Percentiles rank a stretch among this genome's conserved stretches.
These are phyloP conservation scores for Tricholoma flavovirens DNA, from an alignment of 768 basidiomycete species.

Conservation along the genomic window DNA sequence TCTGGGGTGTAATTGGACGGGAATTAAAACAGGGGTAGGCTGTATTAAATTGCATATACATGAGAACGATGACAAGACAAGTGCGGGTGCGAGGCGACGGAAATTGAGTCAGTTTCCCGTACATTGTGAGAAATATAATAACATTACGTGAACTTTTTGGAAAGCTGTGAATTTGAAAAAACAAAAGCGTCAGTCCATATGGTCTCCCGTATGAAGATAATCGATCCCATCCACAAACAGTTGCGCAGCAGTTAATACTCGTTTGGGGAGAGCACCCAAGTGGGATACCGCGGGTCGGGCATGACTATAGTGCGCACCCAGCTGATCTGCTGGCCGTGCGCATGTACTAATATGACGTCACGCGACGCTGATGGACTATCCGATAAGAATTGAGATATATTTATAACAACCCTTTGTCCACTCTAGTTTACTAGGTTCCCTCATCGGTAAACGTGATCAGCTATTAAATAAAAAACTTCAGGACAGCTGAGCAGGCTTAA, in stretches of 20 bases:
- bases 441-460: constrained; percentile 85
- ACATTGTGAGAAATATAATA: background rate
- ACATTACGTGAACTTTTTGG: background rate
- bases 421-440: constrained; percentile 14
- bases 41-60: background rate
- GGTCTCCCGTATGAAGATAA: no score
- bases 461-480: constrained; percentile 34
- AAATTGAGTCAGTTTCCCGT: constrained; percentile 12
- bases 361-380: constrained; percentile 4
- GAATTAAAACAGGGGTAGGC: background rate
- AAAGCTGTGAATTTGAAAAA: background rate
- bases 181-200: background rate
- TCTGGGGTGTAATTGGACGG: no score
- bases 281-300: background rate
- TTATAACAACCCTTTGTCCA: constrained; percentile 12
- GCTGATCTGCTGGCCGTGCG: background rate
- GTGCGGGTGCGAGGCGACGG: constrained; percentile 7
- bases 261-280: background rate
- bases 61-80: constrained; percentile 9
- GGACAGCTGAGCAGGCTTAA: constrained; percentile 8
- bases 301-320: background rate
- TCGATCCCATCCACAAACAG: background rate
- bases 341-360: constrained; percentile 12
- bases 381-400: constrained; percentile 13
- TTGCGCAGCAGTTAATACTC: background rate